Evolutionary conservation across 345 rosid genomes (phyloP).

Genomic region (Eucalyptus brandiana): DNA sequence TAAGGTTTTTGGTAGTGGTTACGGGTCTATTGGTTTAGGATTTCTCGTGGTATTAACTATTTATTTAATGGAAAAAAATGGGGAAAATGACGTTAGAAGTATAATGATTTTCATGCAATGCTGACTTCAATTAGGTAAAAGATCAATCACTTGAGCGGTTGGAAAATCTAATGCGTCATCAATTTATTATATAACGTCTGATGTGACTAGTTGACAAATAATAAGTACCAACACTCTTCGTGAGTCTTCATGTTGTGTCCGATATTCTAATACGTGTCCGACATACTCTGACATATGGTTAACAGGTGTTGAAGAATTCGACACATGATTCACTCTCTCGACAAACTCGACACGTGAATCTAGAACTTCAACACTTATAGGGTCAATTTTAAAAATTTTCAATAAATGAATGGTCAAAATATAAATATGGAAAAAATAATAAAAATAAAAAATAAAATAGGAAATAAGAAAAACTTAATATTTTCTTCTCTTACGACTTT

Average conservation of each 20-base stretch:
- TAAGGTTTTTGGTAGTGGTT: too few species aligned
- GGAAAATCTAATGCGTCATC: neutral
- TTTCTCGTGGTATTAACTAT: accelerated
- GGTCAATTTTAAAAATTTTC: too few species aligned
- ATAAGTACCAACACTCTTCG: accelerated
- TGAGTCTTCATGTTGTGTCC: accelerated
- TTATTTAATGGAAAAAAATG: neutral
- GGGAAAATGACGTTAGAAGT: accelerated
- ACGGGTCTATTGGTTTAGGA: accelerated
- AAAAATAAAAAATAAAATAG: too few species aligned
- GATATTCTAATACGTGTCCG: accelerated
- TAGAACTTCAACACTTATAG: too few species aligned
- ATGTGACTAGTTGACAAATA: accelerated
- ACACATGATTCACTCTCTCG: too few species aligned
- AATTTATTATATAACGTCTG: neutral
- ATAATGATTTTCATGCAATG: neutral
- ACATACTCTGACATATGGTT: accelerated
- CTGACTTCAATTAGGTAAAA: neutral
- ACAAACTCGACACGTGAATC: accelerated
- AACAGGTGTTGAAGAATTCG: accelerated
- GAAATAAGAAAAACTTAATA: too few species aligned
- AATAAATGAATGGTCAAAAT: too few species aligned
- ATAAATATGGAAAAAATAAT: too few species aligned
- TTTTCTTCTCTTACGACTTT: too few species aligned
- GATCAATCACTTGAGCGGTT: neutral